Conservation (phyloP, 257 asterid genomes). For the Penstemon davidsonii region DNA sequence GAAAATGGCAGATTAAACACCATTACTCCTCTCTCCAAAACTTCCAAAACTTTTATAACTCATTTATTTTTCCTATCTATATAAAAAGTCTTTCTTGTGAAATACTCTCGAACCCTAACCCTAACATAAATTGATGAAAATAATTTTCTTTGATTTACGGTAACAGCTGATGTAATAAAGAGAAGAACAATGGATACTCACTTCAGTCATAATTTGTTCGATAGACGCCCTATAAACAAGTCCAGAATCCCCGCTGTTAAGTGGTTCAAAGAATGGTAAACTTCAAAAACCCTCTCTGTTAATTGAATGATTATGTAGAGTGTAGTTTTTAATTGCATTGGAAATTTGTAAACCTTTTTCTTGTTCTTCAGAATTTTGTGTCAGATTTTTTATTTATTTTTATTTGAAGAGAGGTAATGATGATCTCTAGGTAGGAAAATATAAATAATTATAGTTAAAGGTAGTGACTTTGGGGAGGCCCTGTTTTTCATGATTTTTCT, state of each 20-base stretch:
- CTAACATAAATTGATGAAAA: neutral
- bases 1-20: constrained; percentile 23
- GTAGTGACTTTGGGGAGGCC: too few relatives aligned
- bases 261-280: constrained; percentile 90
- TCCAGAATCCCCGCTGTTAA: constrained; percentile 70
- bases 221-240: constrained; percentile 69
- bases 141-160: neutral
- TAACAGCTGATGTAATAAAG: neutral
- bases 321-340: neutral
- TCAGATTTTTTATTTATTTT: neutral
- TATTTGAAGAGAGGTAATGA: neutral
- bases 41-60: constrained; percentile 5
- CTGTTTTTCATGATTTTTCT: too few relatives aligned
- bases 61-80: neutral
- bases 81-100: neutral
- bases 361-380: neutral
- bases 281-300: neutral
- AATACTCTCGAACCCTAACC: constrained; percentile 1
- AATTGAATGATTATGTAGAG: neutral
- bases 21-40: constrained; percentile 13
- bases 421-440: too few relatives aligned
- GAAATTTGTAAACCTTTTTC: neutral
- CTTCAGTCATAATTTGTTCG: constrained; percentile 50
- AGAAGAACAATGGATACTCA: constrained; percentile 64
- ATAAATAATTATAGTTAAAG: too few relatives aligned